phyloP scores from a whole-genome alignment of 2,329 filamentous ascomycete species.

The Fusarium paranaense region DNA sequence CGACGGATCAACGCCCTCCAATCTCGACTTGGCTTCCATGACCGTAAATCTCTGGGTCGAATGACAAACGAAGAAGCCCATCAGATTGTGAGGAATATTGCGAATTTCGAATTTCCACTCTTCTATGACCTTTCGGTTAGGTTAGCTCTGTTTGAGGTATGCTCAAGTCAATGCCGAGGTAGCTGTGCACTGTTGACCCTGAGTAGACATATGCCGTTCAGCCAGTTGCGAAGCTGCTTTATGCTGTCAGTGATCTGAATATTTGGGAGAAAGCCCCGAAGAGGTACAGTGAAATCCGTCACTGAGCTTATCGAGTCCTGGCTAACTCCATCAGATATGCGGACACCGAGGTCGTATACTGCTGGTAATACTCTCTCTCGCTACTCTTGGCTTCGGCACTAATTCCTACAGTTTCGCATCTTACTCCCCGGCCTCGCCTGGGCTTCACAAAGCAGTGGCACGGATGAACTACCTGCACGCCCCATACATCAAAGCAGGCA shows the following conservation, averaged over 20 bases:
- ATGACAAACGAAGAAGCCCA: constrained; percentile 61
- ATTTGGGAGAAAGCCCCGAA: constrained; percentile 49
- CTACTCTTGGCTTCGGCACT: background rate
- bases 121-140: constrained; percentile 53
- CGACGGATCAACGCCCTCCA: constrained; percentile 46
- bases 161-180: background rate
- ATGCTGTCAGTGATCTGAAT: constrained; percentile 51
- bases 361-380: constrained; percentile 43
- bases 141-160: constrained; percentile 56
- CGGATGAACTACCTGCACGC: constrained; percentile 56
- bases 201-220: constrained; percentile 55
- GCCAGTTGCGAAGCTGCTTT: constrained; percentile 52
- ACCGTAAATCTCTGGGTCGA: constrained; percentile 50
- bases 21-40: constrained; percentile 47
- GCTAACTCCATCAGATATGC: constrained; percentile 50
- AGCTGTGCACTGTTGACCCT: constrained; percentile 1
- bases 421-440: constrained; percentile 45
- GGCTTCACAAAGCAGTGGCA: constrained; percentile 51
- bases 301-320: background rate
- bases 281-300: constrained; percentile 41
- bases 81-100: constrained; percentile 53
- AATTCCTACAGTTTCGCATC: constrained; percentile 43
- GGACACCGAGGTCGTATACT: constrained; percentile 54
- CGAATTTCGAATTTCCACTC: constrained; percentile 52
- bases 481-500: constrained; percentile 51